A percentile compares a stretch with the other conserved stretches of the same genome.
phyloP scores from a whole-genome alignment of 345 rosid genomes.

The Corchorus capsularis region DNA sequence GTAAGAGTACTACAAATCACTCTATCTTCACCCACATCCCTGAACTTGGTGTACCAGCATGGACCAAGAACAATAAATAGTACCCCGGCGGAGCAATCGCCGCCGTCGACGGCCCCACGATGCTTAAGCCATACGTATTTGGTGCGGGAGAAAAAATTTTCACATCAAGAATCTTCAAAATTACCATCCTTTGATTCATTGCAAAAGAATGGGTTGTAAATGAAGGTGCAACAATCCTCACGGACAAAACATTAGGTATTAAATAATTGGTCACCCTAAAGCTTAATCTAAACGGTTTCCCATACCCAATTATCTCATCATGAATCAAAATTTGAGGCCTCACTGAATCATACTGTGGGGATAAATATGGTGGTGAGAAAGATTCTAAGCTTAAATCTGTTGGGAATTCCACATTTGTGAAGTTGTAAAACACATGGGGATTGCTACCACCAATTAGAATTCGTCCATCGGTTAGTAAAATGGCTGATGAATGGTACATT shows the following conservation, averaged over 20 bases:
- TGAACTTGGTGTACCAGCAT: slow-evolving; percentile 63
- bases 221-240: slow-evolving; percentile 64
- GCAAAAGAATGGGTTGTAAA: slow-evolving; percentile 74
- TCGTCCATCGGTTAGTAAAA: slow-evolving; percentile 65
- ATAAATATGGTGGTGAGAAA: slow-evolving; percentile 65
- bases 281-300: slow-evolving; percentile 29
- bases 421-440: slow-evolving; percentile 66
- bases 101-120: slow-evolving; percentile 50
- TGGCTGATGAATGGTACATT: slow-evolving; percentile 82
- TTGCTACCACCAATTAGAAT: slow-evolving; percentile 81
- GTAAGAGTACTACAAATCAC: slow-evolving; percentile 17
- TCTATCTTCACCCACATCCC: slow-evolving; percentile 68
- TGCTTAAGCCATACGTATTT: slow-evolving; percentile 19
- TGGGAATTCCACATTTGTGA: slow-evolving; percentile 59
- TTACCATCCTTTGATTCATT: slow-evolving; percentile 88
- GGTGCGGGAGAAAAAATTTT: not conserved
- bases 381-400: slow-evolving; percentile 83
- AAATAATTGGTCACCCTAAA: slow-evolving; percentile 38
- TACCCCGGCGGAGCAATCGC: slow-evolving; percentile 78
- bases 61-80: slow-evolving; percentile 72
- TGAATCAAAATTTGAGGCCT: slow-evolving; percentile 46
- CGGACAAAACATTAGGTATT: slow-evolving; percentile 36
- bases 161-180: slow-evolving; percentile 37
- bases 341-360: slow-evolving; percentile 28
- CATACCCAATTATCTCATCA: slow-evolving; percentile 33